Conservation (phyloP, 371 early-diverging fungal species). For the Gilbertella persicaria region DNA sequence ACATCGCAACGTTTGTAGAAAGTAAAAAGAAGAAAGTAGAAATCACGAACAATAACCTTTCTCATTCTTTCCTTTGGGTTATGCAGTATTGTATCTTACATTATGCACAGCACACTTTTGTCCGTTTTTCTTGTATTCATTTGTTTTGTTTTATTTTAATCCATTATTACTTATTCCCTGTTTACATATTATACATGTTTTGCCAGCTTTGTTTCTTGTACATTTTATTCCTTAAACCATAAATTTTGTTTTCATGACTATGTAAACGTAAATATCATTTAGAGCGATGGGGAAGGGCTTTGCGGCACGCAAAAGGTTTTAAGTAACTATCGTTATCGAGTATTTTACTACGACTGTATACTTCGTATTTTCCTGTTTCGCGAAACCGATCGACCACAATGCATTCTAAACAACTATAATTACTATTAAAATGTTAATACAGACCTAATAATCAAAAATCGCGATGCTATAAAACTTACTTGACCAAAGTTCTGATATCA, state of each 20-base stretch:
- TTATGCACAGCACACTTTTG: constrained; percentile 11
- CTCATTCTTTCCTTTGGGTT: constrained; percentile 9
- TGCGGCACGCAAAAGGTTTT: constrained; percentile 15
- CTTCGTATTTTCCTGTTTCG: constrained; percentile 14
- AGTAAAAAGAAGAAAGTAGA: constrained; percentile 6
- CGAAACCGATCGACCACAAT: constrained; percentile 12
- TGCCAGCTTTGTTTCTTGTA: constrained; percentile 11
- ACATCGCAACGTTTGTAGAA: constrained; percentile 7
- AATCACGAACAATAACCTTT: constrained; percentile 5
- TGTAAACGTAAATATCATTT: constrained; percentile 16
- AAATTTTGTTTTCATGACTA: constrained; percentile 15
- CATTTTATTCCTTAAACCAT: constrained; percentile 13
- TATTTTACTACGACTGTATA: constrained; percentile 12
- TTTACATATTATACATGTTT: constrained; percentile 11
- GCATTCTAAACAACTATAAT: constrained; percentile 9
- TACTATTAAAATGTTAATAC: constrained; percentile 14
- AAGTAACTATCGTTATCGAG: constrained; percentile 14
- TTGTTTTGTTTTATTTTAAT: constrained; percentile 6
- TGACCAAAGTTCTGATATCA: too few relatives aligned
- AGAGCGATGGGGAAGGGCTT: constrained; percentile 15
- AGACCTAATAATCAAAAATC: constrained; percentile 10
- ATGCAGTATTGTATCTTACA: constrained; percentile 1
- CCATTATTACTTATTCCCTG: constrained; percentile 9
- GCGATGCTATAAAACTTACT: constrained; percentile 7
- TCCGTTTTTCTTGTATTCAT: constrained; percentile 8